Conservation (phyloP, 2,329 filamentous ascomycete genomes). For the Fusarium torulosum region DNA sequence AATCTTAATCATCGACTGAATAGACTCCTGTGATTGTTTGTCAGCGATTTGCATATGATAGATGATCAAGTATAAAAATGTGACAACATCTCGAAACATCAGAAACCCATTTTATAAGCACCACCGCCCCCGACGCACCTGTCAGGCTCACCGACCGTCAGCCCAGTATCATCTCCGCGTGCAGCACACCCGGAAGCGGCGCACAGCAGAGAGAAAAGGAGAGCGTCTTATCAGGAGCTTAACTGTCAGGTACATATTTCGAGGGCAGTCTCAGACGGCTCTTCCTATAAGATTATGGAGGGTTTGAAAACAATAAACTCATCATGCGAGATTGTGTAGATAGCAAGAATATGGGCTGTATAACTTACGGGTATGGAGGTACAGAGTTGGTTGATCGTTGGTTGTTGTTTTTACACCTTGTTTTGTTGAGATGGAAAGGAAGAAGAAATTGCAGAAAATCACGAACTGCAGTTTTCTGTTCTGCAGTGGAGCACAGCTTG, state of each 20-base stretch:
- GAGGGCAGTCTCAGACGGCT: constrained; percentile 61
- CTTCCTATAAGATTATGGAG: constrained; percentile 58
- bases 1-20: background rate
- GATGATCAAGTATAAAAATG: constrained; percentile 7
- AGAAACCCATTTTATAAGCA: constrained; percentile 63
- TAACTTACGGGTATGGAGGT: constrained; percentile 25
- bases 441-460: constrained; percentile 41
- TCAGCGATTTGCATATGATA: constrained; percentile 30
- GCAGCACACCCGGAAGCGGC: constrained; percentile 52
- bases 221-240: constrained; percentile 42
- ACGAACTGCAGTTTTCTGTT: constrained; percentile 37
- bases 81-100: constrained; percentile 52
- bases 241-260: constrained; percentile 41
- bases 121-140: constrained; percentile 55
- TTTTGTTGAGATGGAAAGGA: constrained; percentile 24
- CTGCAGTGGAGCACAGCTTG: constrained; percentile 19
- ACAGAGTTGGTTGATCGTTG: constrained; percentile 1
- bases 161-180: constrained; percentile 47
- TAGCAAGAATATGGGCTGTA: background rate
- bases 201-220: constrained; percentile 37
- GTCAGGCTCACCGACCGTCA: constrained; percentile 46
- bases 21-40: constrained; percentile 29
- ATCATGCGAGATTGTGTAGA: constrained; percentile 54
- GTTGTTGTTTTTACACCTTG: background rate
- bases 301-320: constrained; percentile 57